A percentile compares a stretch with the other conserved stretches of the same genome.
phyloP scores from a whole-genome alignment of 176 grass and related monocot genomes.

The Avena atlantica region DNA sequence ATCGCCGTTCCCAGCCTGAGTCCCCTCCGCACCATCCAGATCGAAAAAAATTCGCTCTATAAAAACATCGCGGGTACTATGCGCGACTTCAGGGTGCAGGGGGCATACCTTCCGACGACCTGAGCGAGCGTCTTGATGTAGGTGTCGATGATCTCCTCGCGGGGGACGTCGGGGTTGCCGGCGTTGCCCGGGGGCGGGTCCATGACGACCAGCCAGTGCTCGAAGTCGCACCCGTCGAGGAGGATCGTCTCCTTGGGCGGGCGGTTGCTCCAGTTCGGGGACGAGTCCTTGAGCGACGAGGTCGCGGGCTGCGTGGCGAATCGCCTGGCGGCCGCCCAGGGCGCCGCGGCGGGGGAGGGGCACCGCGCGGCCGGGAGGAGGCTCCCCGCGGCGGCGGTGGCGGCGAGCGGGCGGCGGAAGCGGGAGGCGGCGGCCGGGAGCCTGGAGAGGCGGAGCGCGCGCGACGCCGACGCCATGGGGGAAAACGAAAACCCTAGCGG shows the following conservation, averaged over 20 bases:
- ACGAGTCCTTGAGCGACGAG: slow-evolving; percentile 72
- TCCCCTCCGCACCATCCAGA: neutral
- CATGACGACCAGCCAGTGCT: slow-evolving; percentile 93
- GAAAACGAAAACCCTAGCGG: slow-evolving; percentile 27
- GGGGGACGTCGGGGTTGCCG: slow-evolving; percentile 53
- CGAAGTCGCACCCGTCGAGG: slow-evolving; percentile 85
- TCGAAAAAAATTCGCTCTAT: neutral
- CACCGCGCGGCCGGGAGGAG: neutral
- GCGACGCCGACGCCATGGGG: slow-evolving; percentile 32
- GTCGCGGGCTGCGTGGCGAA: slow-evolving; percentile 65
- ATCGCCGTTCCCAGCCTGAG: neutral
- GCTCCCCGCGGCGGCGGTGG: neutral
- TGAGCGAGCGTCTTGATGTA: slow-evolving; percentile 86
- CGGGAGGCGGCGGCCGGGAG: neutral
- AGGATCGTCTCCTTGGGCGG: slow-evolving; percentile 89
- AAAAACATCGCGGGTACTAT: neutral
- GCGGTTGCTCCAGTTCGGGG: slow-evolving; percentile 78
- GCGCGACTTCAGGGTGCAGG: neutral
- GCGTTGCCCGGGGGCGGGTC: slow-evolving; percentile 65
- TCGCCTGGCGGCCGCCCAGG: slow-evolving; percentile 7
- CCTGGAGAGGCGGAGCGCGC: slow-evolving; percentile 3
- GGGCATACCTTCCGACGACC: slow-evolving; percentile 70
- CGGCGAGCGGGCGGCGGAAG: slow-evolving; percentile 34
- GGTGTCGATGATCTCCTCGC: slow-evolving; percentile 84
- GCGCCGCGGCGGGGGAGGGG: neutral